Evolutionary conservation across 164 flowering plant species (phyloP), one percentile per base, ranked within the genome.

Genomic region (Berberis thunbergii): DNA sequence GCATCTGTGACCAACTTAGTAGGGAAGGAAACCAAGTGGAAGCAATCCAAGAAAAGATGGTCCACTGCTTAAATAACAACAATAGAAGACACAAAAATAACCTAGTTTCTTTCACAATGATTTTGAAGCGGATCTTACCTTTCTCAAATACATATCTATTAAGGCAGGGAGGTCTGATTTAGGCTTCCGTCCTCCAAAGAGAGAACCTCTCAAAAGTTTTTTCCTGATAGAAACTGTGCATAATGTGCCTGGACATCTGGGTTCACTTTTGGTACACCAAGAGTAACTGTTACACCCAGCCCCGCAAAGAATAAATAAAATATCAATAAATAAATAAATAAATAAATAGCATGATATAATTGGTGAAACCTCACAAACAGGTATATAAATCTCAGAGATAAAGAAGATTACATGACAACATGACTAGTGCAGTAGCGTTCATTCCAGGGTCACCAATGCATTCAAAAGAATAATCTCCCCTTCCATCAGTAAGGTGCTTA

Each of bases 381-480:
- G 8, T 50, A 8, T 9, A 50, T 6, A 26, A 26, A 26, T 26
- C 26, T 26, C 9, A 52, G 13, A 52, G 12, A 7, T 56, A 43
- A 45, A 5, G 59, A 59, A 59, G 65, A 45, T 81, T 83, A 94
- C 97, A 71, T 85, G 91, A 61, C 84, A 86, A 70, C 96, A 91
- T 0, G 97, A 91, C 73, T 87, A 95, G 75, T 49, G 99, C 97
- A 26, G 97, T 81, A 7, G 90, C 76, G 59, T 85, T 61, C 78
- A 79, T 77, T 68, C 73, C 87, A 4, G 97, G 85, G 62, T 89
- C 97, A 64, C 97, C 99, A 50, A 86, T 70, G 53, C 99, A 95
- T 78, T 95, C 99, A 74, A 95, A 89, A 42, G 88, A 78, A 77
- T 78, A 95, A 76, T 95, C 99, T 49, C 87, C 91, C n/a, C 99